phyloP scores from a whole-genome alignment of 768 basidiomycete species.

The Pisolithus albus region DNA sequence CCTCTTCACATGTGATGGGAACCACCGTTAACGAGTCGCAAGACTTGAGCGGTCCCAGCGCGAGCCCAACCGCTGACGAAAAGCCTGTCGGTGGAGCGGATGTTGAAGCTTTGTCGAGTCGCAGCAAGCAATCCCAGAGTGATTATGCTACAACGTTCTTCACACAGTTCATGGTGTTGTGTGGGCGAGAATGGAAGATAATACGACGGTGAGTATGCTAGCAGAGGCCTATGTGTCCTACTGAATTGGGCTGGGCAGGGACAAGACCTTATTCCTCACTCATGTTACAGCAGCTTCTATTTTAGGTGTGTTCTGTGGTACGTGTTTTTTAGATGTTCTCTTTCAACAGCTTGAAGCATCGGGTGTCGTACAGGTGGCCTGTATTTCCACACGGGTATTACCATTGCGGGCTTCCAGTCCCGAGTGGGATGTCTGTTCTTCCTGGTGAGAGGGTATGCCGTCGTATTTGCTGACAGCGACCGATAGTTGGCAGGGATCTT shows the following conservation, averaged over 20 bases:
- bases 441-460: slow-evolving; percentile 41
- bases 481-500: slow-evolving; percentile 52
- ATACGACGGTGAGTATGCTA: slow-evolving; percentile 49
- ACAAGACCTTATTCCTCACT: slow-evolving; percentile 75
- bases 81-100: slow-evolving; percentile 7
- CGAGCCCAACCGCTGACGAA: slow-evolving; percentile 9
- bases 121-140: slow-evolving; percentile 14
- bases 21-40: neutral
- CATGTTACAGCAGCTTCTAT: slow-evolving; percentile 66
- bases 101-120: slow-evolving; percentile 16
- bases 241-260: slow-evolving; percentile 36
- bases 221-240: neutral
- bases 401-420: slow-evolving; percentile 90
- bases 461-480: slow-evolving; percentile 3
- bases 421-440: slow-evolving; percentile 95
- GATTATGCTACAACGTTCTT: slow-evolving; percentile 73
- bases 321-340: neutral
- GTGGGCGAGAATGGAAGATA: slow-evolving; percentile 81
- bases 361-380: slow-evolving; percentile 53
- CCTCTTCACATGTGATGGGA: slow-evolving; percentile 7
- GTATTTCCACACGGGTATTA: slow-evolving; percentile 72
- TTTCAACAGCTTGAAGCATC: neutral
- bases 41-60: neutral
- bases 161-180: slow-evolving; percentile 80
- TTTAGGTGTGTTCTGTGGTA: slow-evolving; percentile 83